phyloP scores from a whole-genome alignment of 768 basidiomycete species.

The Mycena alexandri region DNA sequence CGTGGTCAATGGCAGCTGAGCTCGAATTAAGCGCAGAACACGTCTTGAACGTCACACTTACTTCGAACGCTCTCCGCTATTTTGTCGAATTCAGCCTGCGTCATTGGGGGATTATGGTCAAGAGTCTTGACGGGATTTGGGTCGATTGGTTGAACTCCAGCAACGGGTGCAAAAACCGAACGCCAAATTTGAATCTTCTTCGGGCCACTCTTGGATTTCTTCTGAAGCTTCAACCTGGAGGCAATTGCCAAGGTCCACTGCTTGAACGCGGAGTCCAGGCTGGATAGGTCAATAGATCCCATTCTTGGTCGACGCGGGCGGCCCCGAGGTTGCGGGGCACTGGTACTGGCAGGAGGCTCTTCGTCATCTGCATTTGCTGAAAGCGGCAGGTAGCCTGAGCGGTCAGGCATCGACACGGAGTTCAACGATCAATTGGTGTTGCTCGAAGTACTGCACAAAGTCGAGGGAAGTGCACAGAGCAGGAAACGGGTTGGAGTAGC shows the following conservation, averaged over 20 bases:
- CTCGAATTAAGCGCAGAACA: slow-evolving; percentile 55
- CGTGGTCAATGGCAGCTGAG: slow-evolving; percentile 70
- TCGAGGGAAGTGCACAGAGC: too few relatives aligned
- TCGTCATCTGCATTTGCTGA: slow-evolving; percentile 51
- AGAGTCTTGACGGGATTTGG: slow-evolving; percentile 77
- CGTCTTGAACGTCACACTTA: slow-evolving; percentile 62
- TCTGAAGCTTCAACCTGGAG: slow-evolving; percentile 86
- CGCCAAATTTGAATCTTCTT: slow-evolving; percentile 78
- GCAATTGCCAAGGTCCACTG: slow-evolving; percentile 93
- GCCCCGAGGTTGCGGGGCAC: slow-evolving; percentile 48
- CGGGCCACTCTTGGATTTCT: slow-evolving; percentile 73
- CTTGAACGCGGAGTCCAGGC: slow-evolving; percentile 88
- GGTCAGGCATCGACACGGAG: slow-evolving; percentile 44
- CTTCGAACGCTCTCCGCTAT: slow-evolving; percentile 31
- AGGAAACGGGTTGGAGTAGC: too few relatives aligned
- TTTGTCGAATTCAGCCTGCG: slow-evolving; percentile 74
- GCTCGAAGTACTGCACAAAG: neutral
- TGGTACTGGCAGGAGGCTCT: slow-evolving; percentile 24
- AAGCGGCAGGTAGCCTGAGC: slow-evolving; percentile 64
- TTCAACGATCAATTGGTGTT: too few relatives aligned
- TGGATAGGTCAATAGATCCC: slow-evolving; percentile 76
- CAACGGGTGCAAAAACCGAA: slow-evolving; percentile 76
- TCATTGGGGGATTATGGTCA: slow-evolving; percentile 84
- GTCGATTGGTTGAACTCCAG: slow-evolving; percentile 21
- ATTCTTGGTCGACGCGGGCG: slow-evolving; percentile 63